Evolutionary conservation across 140 eudicot genomes (phyloP), one percentile per base, ranked within the genome.

Genomic region (Flaveria floridana): DNA sequence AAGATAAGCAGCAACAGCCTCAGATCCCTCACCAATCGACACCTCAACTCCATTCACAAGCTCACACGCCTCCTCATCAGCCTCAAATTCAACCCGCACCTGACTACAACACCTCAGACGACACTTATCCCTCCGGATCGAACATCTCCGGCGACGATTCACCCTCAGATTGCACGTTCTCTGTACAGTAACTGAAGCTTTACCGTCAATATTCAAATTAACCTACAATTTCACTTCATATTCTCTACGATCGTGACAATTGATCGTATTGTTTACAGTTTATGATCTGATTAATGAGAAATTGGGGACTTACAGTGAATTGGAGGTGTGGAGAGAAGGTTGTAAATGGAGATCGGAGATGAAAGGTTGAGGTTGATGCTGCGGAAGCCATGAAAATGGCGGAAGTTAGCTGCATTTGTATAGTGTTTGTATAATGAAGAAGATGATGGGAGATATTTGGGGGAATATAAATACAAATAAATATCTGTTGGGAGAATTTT

Each of bases 41-140:
- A 92, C 77, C 84, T 89, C 98, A 25, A 79, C 50, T 21, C 98
- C 98, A 28, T 83, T 87, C 55, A 92, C 96, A 15, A 92, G 77
- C 81, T 89, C 98, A 78, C 98, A 92, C 41, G 95, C 95, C 78
- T 92, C 98, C 55, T 85, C 96, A 7, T 84, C 79, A 53, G 67
- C 70, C 66, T 63, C 78, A 5, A 77, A 86, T 83, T 91, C 85
- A 21, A 79, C 75, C 74, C 78, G 68, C 52, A 89, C 76, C 57
- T 86, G 84, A 57, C 85, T 81, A 78, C 89, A 76, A 68, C 18
- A 41, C 30, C 81, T 65, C 18, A 47, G 75, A 18, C 71, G 30
- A 39, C 70, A 34, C 59, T 14, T 44, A 7, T 65, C 42, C 73
- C 63, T 73, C 59, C 76, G 73, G 25, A 37, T 12, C 18, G 82